A percentile compares a stretch with the other conserved stretches of the same genome.
Conservation (phyloP, 2,329 filamentous ascomycete genomes). For the Ceratocystis harringtonii region DNA sequence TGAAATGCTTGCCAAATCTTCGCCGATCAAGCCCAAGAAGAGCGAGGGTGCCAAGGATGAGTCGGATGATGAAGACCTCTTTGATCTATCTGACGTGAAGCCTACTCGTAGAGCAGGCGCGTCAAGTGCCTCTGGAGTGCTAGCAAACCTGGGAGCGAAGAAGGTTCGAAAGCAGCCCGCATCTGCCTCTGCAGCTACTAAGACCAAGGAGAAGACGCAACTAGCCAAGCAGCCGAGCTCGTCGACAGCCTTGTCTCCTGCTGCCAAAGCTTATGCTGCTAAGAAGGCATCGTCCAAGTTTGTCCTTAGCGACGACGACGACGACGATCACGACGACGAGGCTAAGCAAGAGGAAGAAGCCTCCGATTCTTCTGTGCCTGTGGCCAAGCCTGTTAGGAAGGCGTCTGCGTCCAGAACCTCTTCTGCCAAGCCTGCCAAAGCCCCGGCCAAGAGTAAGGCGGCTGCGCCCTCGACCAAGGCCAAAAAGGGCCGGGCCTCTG, state of each 20-base stretch:
- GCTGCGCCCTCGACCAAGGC: not conserved
- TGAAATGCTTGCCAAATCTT: conserved; percentile 50
- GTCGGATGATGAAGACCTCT: conserved; percentile 26
- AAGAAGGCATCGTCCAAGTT: conserved; percentile 31
- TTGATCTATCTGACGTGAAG: conserved; percentile 23
- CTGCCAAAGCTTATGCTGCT: conserved; percentile 51
- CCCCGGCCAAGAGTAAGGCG: not conserved
- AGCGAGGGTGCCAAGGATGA: conserved; percentile 42
- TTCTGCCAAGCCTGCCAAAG: conserved; percentile 3
- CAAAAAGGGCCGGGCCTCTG: not conserved
- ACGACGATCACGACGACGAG: conserved; percentile 27
- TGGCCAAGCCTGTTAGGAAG: not conserved
- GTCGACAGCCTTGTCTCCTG: conserved; percentile 41
- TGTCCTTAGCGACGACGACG: conserved; percentile 27
- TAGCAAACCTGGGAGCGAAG: conserved; percentile 12
- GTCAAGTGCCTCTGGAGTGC: conserved; percentile 29
- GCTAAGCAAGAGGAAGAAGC: conserved; percentile 22
- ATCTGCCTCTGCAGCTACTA: conserved; percentile 28
- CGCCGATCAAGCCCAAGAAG: conserved; percentile 41
- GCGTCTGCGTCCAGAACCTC: not conserved
- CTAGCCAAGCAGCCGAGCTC: not conserved
- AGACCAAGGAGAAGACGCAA: conserved; percentile 34
- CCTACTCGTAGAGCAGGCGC: conserved; percentile 30
- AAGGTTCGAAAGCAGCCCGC: conserved; percentile 10
- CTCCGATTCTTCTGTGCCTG: not conserved